phyloP scores from a whole-genome alignment of 495 filamentous ascomycete genomes.

The Penicillium diatomitis region DNA sequence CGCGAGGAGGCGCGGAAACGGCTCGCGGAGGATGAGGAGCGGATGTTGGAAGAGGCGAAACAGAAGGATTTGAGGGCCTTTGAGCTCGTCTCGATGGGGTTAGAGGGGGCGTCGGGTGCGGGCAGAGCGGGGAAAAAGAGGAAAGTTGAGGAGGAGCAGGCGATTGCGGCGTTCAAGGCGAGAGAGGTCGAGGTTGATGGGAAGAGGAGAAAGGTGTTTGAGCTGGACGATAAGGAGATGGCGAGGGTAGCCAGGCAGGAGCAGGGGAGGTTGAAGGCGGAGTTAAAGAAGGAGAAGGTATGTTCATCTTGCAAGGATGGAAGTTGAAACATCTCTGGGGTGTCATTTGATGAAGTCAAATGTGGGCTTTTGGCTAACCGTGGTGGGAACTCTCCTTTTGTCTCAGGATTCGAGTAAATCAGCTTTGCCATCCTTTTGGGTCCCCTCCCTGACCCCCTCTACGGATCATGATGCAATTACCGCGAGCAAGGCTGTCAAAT shows the following conservation, averaged over 20 bases:
- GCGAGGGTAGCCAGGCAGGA: slow-evolving; percentile 61
- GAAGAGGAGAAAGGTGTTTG: slow-evolving; percentile 49
- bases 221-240: slow-evolving; percentile 74
- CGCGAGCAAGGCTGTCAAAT: slow-evolving; percentile 53
- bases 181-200: slow-evolving; percentile 57
- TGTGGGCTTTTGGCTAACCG: too few relatives aligned
- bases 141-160: slow-evolving; percentile 22
- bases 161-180: slow-evolving; percentile 34
- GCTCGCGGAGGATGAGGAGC: slow-evolving; percentile 32
- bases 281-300: slow-evolving; percentile 69
- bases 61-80: slow-evolving; percentile 29
- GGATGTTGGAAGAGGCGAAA: slow-evolving; percentile 25
- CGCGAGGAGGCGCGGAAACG: slow-evolving; percentile 43
- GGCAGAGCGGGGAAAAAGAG: slow-evolving; percentile 11
- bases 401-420: slow-evolving; percentile 49
- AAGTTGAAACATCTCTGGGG: too few relatives aligned
- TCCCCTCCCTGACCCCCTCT: slow-evolving; percentile 72
- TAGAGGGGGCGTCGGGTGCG: slow-evolving; percentile 17
- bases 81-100: slow-evolving; percentile 35
- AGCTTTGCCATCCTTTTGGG: slow-evolving; percentile 88
- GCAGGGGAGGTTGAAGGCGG: slow-evolving; percentile 54
- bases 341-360: too few relatives aligned
- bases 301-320: neutral
- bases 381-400: neutral
- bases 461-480: slow-evolving; percentile 40